Evolutionary conservation across 768 basidiomycete species (phyloP).

Genomic region (Kondoa subrosea): DNA sequence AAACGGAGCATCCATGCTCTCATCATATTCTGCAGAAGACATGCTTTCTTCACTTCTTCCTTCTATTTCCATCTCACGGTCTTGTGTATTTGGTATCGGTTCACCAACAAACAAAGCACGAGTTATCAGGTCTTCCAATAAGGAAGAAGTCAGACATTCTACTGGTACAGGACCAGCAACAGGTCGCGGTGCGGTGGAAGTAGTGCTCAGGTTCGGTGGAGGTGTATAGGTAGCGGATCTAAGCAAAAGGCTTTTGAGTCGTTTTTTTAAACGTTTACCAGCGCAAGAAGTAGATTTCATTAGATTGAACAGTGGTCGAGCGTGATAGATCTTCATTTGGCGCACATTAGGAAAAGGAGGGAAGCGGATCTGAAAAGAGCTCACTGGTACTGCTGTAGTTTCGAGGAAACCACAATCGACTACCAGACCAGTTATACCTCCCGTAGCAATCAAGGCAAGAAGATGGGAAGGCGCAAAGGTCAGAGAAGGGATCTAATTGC

Average conservation of each 20-base stretch:
- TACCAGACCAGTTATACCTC: slow-evolving; percentile 81
- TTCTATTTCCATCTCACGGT: slow-evolving; percentile 17
- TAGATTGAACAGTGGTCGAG: slow-evolving; percentile 68
- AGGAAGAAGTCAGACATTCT: slow-evolving; percentile 56
- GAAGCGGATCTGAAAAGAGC: too few species aligned
- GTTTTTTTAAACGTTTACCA: slow-evolving; percentile 60
- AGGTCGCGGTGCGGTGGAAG: slow-evolving; percentile 38
- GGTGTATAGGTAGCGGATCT: slow-evolving; percentile 73
- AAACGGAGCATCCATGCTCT: background rate
- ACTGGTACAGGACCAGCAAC: slow-evolving; percentile 54
- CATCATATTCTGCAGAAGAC: background rate
- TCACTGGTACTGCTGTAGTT: slow-evolving; percentile 60
- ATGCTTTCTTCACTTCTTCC: background rate
- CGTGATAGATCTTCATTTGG: slow-evolving; percentile 57
- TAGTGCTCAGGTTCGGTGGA: slow-evolving; percentile 52
- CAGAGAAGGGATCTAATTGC: slow-evolving; percentile 64
- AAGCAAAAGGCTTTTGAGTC: slow-evolving; percentile 62
- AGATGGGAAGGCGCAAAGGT: slow-evolving; percentile 83
- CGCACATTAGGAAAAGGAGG: background rate
- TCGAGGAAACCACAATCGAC: slow-evolving; percentile 86
- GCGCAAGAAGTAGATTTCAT: slow-evolving; percentile 73
- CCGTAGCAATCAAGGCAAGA: slow-evolving; percentile 65
- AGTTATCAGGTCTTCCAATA: slow-evolving; percentile 81
- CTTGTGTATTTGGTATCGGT: slow-evolving; percentile 19
- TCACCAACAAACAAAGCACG: slow-evolving; percentile 75